These are phyloP conservation scores for Fusarium verrucosum DNA, from an alignment of 2,329 filamentous ascomycete species.

Conservation along the genomic window DNA sequence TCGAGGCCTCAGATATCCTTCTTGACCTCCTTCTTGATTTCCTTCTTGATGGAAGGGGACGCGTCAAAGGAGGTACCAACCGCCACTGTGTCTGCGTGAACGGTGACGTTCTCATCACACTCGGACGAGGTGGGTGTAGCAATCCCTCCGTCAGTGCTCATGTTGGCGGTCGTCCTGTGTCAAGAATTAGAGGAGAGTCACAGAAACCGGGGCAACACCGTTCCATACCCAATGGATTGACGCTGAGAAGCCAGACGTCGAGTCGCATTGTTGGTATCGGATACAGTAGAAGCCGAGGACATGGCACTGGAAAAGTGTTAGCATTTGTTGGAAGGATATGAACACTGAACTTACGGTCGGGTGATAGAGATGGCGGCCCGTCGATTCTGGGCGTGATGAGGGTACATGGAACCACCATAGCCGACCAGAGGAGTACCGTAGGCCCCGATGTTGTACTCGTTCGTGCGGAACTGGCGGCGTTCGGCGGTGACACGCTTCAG, in stretches of 20 bases:
- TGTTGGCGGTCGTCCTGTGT: constrained; percentile 52
- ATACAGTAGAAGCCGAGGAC: constrained; percentile 4
- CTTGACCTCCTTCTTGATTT: constrained; percentile 51
- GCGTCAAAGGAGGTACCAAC: constrained; percentile 56
- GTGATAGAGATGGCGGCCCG: constrained; percentile 42
- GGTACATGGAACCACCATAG: constrained; percentile 55
- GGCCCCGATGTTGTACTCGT: constrained; percentile 86
- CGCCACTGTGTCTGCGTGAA: constrained; percentile 60
- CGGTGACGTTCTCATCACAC: constrained; percentile 64
- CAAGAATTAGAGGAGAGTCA: constrained; percentile 48
- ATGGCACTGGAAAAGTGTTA: constrained; percentile 28
- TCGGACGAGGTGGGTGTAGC: constrained; percentile 57
- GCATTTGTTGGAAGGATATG: neutral
- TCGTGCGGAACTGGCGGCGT: constrained; percentile 92
- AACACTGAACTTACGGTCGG: constrained; percentile 45
- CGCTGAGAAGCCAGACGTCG: constrained; percentile 47
- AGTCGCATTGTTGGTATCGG: constrained; percentile 28
- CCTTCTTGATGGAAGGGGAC: constrained; percentile 59
- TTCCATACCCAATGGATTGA: constrained; percentile 51
- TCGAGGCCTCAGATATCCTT: constrained; percentile 37
- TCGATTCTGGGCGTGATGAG: constrained; percentile 51
- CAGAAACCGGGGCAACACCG: constrained; percentile 37
- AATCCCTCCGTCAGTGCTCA: constrained; percentile 53
- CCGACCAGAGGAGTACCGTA: constrained; percentile 71
- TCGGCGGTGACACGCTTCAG: constrained; percentile 96